These are phyloP conservation scores for Claviceps maximensis DNA, from an alignment of 2,329 filamentous ascomycete species.

Conservation along the genomic window DNA sequence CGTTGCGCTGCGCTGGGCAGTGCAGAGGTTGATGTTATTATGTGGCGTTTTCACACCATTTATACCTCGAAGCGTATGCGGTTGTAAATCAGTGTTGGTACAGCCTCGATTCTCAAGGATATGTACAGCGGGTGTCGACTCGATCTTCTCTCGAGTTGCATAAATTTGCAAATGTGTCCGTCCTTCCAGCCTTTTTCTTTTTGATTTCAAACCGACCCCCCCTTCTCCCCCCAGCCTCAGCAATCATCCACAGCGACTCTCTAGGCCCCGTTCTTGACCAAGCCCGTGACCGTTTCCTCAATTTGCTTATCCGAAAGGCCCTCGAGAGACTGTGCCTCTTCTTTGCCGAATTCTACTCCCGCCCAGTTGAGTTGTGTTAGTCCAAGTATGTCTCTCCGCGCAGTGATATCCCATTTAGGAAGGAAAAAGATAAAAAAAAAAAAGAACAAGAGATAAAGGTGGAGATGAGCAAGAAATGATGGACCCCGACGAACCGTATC, in stretches of 20 bases:
- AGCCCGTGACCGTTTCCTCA: constrained; percentile 41
- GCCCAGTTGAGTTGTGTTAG: background rate
- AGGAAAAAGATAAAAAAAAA: background rate
- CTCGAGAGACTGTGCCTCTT: constrained; percentile 45
- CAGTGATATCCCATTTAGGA: background rate
- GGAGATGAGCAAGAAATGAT: too few species aligned
- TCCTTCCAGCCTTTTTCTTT: background rate
- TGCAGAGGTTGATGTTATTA: too few species aligned
- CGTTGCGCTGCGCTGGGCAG: too few species aligned
- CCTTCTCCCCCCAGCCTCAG: background rate
- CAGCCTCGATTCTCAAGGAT: background rate
- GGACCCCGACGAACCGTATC: constrained; percentile 56
- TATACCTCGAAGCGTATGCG: too few species aligned
- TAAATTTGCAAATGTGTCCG: background rate
- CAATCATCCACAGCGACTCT: background rate
- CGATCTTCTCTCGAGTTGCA: background rate
- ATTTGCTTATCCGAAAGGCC: constrained; percentile 48
- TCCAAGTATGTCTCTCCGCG: too few species aligned
- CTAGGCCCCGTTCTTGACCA: constrained; percentile 30
- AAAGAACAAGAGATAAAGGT: too few species aligned
- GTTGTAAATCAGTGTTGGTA: background rate
- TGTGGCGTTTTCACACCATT: too few species aligned
- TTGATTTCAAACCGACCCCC: background rate
- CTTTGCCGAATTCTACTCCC: constrained; percentile 37
- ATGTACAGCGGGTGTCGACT: background rate